Evolutionary conservation across 495 filamentous ascomycete genomes (phyloP).

Genomic region (Cercophora newfieldiana): DNA sequence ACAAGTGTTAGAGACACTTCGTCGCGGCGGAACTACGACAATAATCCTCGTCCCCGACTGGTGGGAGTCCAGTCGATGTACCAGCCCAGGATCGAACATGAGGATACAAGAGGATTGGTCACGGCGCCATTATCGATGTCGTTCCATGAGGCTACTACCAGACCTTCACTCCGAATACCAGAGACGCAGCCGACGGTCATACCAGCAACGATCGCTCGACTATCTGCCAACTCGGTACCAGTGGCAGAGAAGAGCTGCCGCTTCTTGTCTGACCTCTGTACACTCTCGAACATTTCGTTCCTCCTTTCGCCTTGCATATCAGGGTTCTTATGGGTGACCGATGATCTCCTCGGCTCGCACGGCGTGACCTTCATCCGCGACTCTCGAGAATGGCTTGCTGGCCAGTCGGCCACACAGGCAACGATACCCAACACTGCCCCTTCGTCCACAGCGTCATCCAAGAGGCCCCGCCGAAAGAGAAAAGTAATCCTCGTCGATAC

Average conservation of each 20-base stretch:
- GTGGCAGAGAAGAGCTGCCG: slow-evolving; percentile 16
- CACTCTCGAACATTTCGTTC: slow-evolving; percentile 39
- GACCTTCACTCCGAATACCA: not conserved
- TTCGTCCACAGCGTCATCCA: slow-evolving; percentile 23
- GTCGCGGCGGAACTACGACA: slow-evolving; percentile 16
- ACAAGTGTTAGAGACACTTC: not conserved
- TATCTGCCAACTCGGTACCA: too few relatives aligned
- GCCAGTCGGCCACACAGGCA: not conserved
- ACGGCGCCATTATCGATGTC: slow-evolving; percentile 20
- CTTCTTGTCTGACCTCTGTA: slow-evolving; percentile 27
- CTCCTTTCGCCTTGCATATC: slow-evolving; percentile 49
- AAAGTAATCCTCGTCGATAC: slow-evolving; percentile 51
- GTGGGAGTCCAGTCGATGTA: slow-evolving; percentile 18
- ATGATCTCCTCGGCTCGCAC: slow-evolving; percentile 45
- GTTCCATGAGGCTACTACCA: slow-evolving; percentile 14
- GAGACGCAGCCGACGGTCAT: not conserved
- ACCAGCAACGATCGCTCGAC: not conserved
- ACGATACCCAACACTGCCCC: slow-evolving; percentile 29
- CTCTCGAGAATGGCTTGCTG: slow-evolving; percentile 32
- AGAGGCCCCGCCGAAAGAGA: slow-evolving; percentile 27
- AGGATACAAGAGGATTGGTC: not conserved
- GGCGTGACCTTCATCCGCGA: slow-evolving; percentile 36
- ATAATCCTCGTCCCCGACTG: slow-evolving; percentile 3
- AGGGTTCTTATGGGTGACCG: slow-evolving; percentile 40
- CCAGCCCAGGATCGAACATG: slow-evolving; percentile 3